Evolutionary conservation across 169 alveolate species (phyloP).

Genomic region (Theileria equi): DNA sequence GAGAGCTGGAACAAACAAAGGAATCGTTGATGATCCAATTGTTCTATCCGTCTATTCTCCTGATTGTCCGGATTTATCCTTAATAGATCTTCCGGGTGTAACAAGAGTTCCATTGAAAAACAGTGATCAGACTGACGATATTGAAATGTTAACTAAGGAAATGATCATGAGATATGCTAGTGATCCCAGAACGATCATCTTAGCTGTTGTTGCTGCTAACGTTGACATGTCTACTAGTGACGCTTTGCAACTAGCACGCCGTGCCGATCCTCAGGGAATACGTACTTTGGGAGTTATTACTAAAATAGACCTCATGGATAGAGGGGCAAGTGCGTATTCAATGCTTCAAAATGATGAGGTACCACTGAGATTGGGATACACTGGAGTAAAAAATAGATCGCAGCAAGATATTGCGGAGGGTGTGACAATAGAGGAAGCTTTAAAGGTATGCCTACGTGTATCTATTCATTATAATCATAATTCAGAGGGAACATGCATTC

Average conservation of each 20-base stretch:
- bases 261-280: conserved; percentile 93
- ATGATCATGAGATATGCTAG: conserved; percentile 89
- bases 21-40: conserved; percentile 96
- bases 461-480: not conserved
- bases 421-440: conserved; percentile 84
- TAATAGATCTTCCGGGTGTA: conserved; percentile 99
- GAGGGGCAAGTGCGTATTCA: conserved; percentile 95
- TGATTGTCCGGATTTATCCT: conserved; percentile 94
- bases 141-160: conserved; percentile 91
- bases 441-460: conserved; percentile 64
- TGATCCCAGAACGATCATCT: conserved; percentile 94
- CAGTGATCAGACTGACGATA: conserved; percentile 93
- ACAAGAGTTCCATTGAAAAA: conserved; percentile 95
- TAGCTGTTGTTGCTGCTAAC: conserved; percentile 97
- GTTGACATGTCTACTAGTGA: conserved; percentile 97
- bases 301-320: conserved; percentile 97
- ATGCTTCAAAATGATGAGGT: conserved; percentile 94
- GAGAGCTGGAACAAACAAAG: conserved; percentile 88
- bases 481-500: conserved; percentile 84
- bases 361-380: conserved; percentile 93
- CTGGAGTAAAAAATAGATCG: conserved; percentile 93
- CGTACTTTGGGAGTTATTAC: conserved; percentile 96
- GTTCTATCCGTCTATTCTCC: conserved; percentile 92
- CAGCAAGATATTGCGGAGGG: conserved; percentile 89
- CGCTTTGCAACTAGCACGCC: conserved; percentile 93